Conservation (phyloP, 2,329 filamentous ascomycete species). For the Bipolaris oryzae region DNA sequence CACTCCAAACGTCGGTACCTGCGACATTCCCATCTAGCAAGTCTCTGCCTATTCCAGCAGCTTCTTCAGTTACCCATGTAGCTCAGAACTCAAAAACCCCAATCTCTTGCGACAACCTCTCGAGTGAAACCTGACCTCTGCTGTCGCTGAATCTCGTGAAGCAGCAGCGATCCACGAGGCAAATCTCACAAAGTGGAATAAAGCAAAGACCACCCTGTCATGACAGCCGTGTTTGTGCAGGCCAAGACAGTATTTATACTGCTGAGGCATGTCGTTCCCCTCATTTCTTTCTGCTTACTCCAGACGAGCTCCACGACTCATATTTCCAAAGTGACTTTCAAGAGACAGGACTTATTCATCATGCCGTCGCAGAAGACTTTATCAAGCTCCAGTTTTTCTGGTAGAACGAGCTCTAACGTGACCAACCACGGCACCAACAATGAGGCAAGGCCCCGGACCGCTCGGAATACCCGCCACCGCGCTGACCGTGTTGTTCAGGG, state of each 20-base stretch:
- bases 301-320: not conserved
- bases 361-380: constrained; percentile 14
- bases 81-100: not conserved
- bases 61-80: not conserved
- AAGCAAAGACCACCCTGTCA: not conserved
- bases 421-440: constrained; percentile 52
- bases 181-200: not conserved
- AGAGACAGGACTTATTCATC: not conserved
- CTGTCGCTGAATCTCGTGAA: not conserved
- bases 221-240: not conserved
- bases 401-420: constrained; percentile 40
- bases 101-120: not conserved
- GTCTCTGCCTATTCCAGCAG: not conserved
- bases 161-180: not conserved
- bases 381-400: constrained; percentile 19
- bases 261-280: not conserved
- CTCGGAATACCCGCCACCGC: not conserved
- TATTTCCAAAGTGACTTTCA: not conserved
- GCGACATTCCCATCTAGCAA: not conserved
- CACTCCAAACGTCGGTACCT: too few relatives aligned
- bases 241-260: not conserved
- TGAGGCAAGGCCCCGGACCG: constrained; percentile 15
- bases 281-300: not conserved
- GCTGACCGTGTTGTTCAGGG: constrained; percentile 30
- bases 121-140: not conserved